Conservation (phyloP, 805 yeast genomes). For the Yamadazyma endophytica region DNA sequence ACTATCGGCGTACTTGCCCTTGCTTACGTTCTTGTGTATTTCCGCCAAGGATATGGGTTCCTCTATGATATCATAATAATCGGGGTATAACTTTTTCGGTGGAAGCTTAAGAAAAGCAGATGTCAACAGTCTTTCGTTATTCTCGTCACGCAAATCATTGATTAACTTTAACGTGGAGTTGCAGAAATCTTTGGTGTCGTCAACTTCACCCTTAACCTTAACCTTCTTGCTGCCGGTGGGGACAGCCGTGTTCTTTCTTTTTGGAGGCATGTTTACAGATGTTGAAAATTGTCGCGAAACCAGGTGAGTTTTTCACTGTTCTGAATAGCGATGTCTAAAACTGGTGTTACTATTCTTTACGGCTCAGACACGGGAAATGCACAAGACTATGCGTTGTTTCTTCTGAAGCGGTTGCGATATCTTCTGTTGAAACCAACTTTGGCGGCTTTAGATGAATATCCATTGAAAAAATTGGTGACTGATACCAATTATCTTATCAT, state of each 20-base stretch:
- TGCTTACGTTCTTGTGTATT: conserved; percentile 32
- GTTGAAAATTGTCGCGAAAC: too few species aligned
- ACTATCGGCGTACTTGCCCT: conserved; percentile 43
- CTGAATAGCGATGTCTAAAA: too few species aligned
- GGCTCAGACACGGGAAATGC: conserved; percentile 95
- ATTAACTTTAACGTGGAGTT: conserved; percentile 27
- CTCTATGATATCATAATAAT: conserved; percentile 32
- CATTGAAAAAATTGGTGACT: conserved; percentile 49
- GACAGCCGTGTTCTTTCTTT: conserved; percentile 18
- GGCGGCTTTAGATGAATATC: conserved; percentile 56
- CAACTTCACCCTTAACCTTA: conserved; percentile 23
- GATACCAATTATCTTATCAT: conserved; percentile 45
- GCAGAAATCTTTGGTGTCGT: conserved; percentile 25
- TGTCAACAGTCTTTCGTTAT: conserved; percentile 17
- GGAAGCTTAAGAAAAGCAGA: conserved; percentile 32
- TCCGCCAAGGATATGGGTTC: conserved; percentile 33
- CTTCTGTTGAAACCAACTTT: conserved; percentile 46
- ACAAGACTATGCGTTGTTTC: conserved; percentile 71
- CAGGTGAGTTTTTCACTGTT: too few species aligned
- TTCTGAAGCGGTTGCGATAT: conserved; percentile 54
- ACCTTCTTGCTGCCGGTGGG: conserved; percentile 3
- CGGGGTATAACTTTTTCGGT: conserved; percentile 35
- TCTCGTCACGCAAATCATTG: conserved; percentile 27
- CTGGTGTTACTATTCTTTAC: conserved; percentile 57
- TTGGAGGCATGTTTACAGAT: conserved; percentile 21